These are phyloP conservation scores for Colletotrichum sp. DNA, from an alignment of 2,329 filamentous ascomycete species.

Conservation along the genomic window DNA sequence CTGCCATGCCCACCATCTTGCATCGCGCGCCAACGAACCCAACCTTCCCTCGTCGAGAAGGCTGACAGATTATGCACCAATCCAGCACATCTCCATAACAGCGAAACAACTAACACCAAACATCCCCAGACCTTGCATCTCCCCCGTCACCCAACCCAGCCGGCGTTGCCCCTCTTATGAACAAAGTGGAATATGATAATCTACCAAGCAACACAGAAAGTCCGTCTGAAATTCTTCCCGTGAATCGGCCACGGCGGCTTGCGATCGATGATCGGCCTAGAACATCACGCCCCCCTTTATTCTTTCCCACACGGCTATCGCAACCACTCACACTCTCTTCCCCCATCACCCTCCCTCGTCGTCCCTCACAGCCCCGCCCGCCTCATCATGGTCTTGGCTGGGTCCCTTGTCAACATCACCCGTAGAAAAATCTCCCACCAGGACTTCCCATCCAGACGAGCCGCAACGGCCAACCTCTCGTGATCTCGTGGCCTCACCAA, in stretches of 20 bases:
- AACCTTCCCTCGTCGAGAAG: conserved; percentile 22
- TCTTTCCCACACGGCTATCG: neutral
- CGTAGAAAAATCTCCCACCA: neutral
- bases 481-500: neutral
- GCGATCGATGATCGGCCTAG: conserved; percentile 14
- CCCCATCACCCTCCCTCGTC: neutral
- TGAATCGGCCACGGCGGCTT: neutral
- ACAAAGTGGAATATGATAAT: neutral
- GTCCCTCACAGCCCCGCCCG: neutral
- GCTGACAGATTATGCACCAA: conserved; percentile 18
- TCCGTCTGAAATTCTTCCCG: neutral
- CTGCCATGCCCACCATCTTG: neutral
- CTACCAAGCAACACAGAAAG: neutral
- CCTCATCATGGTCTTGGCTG: neutral
- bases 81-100: neutral
- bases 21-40: conserved; percentile 9
- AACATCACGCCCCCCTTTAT: neutral
- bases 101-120: neutral
- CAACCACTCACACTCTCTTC: neutral
- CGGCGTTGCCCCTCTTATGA: neutral
- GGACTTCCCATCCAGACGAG: neutral
- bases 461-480: neutral
- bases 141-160: neutral
- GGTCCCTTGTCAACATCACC: neutral
- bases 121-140: neutral